Evolutionary conservation across 257 asterid genomes (phyloP).

Genomic region (Pogostemon cablin): DNA sequence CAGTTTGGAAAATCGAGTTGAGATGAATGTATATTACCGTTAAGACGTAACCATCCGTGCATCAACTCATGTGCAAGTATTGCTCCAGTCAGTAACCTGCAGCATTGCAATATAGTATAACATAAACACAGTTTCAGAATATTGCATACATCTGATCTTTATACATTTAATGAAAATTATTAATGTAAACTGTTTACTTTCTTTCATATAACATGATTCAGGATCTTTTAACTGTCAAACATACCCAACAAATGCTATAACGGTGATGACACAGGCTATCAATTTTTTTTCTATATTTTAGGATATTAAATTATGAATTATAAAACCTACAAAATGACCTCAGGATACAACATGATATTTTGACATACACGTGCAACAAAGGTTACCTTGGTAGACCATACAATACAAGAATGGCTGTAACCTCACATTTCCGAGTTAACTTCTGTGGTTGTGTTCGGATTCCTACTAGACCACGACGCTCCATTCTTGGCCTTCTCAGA

Average conservation of each 20-base stretch:
- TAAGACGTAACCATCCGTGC: conserved; percentile 98
- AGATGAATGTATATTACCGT: conserved; percentile 48
- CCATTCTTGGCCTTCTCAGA: conserved; percentile 77
- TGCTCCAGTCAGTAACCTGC: conserved; percentile 94
- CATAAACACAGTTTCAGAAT: not conserved
- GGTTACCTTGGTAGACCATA: conserved; percentile 97
- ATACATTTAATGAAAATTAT: no score
- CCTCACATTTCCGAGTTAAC: conserved; percentile 83
- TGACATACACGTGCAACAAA: not conserved
- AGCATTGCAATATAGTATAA: not conserved
- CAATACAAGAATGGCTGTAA: conserved; percentile 91
- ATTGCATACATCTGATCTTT: not conserved
- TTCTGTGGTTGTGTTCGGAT: conserved; percentile 86
- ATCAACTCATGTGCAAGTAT: conserved; percentile 96
- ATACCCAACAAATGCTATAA: no score
- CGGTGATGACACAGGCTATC: no score
- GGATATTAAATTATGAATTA: no score
- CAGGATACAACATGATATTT: no score
- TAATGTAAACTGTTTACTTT: no score
- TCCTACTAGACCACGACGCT: conserved; percentile 73
- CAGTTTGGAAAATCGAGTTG: not conserved
- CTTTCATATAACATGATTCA: no score
- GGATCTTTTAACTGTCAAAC: no score
- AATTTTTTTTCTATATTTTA: no score
- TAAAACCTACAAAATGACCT: no score